Base-by-base conservation (phyloP, 345 rosid species). In the Rhizophora mangle region DNA sequence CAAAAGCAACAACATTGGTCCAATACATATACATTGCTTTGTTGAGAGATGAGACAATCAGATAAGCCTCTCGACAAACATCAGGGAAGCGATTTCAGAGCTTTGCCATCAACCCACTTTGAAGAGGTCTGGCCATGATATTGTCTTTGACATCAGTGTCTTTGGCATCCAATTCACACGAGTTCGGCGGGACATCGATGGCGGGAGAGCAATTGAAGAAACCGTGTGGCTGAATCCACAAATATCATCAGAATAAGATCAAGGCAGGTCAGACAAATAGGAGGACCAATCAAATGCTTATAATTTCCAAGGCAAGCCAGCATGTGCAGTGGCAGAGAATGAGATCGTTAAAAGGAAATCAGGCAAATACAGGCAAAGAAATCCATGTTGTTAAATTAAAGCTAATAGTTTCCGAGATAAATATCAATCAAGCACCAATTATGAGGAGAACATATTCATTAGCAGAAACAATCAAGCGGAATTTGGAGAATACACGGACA, bases 181-280 rank as follows among this genome's bases (percentile, higher is more conserved):
- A 69, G 59, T 75, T 88, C 21, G 98, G 97, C 3, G 98, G 97
- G 27, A 94, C 98, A 64, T 94, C 98, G 32, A 89, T 86, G 0
- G 97, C 96, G 3, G 96, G 98, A 13, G 98, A 94, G 83, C 95
- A 88, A 72, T 91, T 94, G 79, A 91, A 94, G 74, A 94, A 94
- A 52, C 98, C 98, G 60, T 94, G 98, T 34, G 97, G 98, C 98
- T 94, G 86, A 80, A 70, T 36, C 22, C 32, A 62, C 39, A 68
- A 52, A 74, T 21, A 55, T 13, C 26, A 56, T 5, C n/a, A 55
- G 34, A 21, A 16, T 32, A 37, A 51, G 29, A 56, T 34, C 55
- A 21, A 60, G 6, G 34, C 27, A 54, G 2, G 30, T 20, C 22
- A 29, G 37, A 27, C 18, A n/a, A 1, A 24, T 15, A 13, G 29